Evolutionary conservation across 129 eudicot species (phyloP), one percentile per base, ranked within the genome.

Genomic region (Dittrichia graveolens): DNA sequence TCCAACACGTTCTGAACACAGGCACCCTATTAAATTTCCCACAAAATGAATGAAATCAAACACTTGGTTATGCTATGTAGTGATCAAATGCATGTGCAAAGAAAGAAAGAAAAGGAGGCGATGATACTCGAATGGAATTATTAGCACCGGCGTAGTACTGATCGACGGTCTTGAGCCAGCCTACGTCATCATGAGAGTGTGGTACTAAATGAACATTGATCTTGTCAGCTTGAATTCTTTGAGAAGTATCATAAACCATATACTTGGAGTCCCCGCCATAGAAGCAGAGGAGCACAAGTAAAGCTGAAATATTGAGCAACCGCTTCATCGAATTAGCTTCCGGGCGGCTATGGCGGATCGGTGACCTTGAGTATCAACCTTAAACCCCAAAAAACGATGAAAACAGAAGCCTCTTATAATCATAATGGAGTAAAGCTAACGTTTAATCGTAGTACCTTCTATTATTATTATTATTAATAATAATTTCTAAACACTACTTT

Each of bases 1-100:
- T 93, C 98, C 75, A 93, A 70, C 11, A 93, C 95, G 75, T 90
- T 93, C 78, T 93, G 96, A 38, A 90, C 98, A 63, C 98, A 93
- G 0, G 96, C 98, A 41, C 98, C 98, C 98, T 93, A 71, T 14
- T 31, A 10, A 43, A 69, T 52, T 68, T 50, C 54, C 38, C 47
- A 80, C 7, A 31, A 13, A 19, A 67, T 5, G 18, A 44, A 75
- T 11, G 16, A 46, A 71, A 67, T 76, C 65, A 59, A 66, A 46
- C 63, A 65, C 8, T 57, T n/a, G 41, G 2, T 71, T 24, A 60
- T n/a, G 35, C 4, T 6, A 16, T 35, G 53, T n/a, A 44, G 6
- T 19, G 47, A 74, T 62, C 61, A 49, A 13, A 64, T 48, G 48
- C 39, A 60, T 46, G 49, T 8, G 18, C 5, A 63, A 8, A 61